Base-by-base conservation (phyloP, 2,329 filamentous ascomycete genomes). In the Cryphonectria nitschkei region DNA sequence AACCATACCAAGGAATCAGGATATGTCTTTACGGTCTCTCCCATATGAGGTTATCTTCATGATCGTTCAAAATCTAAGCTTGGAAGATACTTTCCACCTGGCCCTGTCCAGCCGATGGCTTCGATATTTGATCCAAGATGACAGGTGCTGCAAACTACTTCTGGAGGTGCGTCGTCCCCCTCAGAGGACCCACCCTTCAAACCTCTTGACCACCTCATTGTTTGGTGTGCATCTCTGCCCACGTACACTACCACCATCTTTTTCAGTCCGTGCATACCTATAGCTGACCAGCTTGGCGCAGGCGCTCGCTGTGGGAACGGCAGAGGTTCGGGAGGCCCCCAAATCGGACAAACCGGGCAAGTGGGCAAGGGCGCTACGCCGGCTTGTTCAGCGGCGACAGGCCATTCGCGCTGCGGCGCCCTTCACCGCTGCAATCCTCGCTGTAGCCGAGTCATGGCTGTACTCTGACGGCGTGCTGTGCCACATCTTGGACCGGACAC, bases 31-130 rank as follows among this genome's bases (percentile, higher is more conserved):
- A 32, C 70, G 77, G 50, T 74, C 71, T 22, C 71, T 93, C 16
- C 90, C 91, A 0, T 89, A 87, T 76, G 91, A 93, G 79, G 82
- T 93, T n/a, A 80, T 92, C 39, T 86, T 87, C 65, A 84, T 87
- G 67, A 85, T 93, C 67, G 83, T 86, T 9, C 81, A 81, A 8
- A 80, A 83, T 69, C 82, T 93, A 50, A 82, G 86, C 26, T 80
- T 90, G 37, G 84, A 88, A 63, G 89, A 92, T 74, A 82, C 88
- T 54, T 84, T 89, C 71, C 82, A 86, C 72, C 80, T 92, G 60
- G 85, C 86, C 56, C 81, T 83, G 62, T 84, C 84, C 58, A 88
- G 87, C 72, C 82, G 79, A 7, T 81, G 83, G 29, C 82, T 93
- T 43, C 80, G 82, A 70, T 83, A 80, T 43, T 76, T 89, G 13